A percentile compares a stretch with the other conserved stretches of the same genome.
phyloP scores from a whole-genome alignment of 75 land plant species.

The Picea sitchensis region DNA sequence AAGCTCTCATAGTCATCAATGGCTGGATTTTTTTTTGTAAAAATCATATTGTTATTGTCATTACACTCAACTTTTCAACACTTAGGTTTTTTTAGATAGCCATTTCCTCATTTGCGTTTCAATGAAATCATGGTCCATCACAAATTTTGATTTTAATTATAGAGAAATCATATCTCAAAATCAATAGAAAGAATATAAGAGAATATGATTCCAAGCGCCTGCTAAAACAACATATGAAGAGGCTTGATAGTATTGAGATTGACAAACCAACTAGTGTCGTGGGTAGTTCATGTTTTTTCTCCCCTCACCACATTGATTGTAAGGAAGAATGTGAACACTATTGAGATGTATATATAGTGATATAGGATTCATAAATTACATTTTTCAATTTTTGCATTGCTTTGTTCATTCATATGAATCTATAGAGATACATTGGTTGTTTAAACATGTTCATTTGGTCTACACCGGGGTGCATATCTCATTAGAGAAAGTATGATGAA shows the following conservation, averaged over 20 bases:
- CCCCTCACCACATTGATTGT: background rate
- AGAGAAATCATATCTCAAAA: slow-evolving; percentile 13
- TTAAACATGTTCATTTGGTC: background rate
- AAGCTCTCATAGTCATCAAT: no score
- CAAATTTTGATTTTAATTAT: background rate
- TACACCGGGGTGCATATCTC: slow-evolving; percentile 83
- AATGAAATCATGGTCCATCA: background rate
- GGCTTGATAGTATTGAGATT: slow-evolving; percentile 57
- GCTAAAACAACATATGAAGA: slow-evolving; percentile 85
- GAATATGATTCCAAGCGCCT: slow-evolving; percentile 94
- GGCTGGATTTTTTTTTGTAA: no score
- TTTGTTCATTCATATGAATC: background rate
- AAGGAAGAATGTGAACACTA: background rate
- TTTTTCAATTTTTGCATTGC: background rate
- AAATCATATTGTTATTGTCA: no score
- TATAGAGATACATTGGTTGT: background rate
- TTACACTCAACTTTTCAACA: background rate
- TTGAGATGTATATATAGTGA: background rate
- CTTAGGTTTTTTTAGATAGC: background rate
- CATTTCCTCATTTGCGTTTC: background rate
- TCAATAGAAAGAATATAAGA: slow-evolving; percentile 97
- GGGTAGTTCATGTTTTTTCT: slow-evolving; percentile 12
- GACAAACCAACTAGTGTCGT: slow-evolving; percentile 95
- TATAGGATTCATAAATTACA: background rate
- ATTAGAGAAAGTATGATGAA: slow-evolving; percentile 98